phyloP scores from a whole-genome alignment of 192 early-diverging fungal genomes.

The Chytriomyces confervae region DNA sequence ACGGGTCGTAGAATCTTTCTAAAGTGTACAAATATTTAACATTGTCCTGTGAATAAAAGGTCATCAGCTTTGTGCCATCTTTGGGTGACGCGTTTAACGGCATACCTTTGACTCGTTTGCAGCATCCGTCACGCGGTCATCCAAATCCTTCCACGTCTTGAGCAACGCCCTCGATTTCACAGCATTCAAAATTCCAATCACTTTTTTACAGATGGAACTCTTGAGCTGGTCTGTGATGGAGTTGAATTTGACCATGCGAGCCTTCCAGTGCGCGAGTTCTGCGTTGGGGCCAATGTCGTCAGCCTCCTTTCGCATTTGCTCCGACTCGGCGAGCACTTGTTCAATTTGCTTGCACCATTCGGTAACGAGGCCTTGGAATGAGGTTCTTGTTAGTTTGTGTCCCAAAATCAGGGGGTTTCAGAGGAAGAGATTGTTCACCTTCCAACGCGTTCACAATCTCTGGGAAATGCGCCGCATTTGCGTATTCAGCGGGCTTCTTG shows the following conservation, averaged over 20 bases:
- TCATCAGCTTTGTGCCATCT: neutral
- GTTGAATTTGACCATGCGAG: conserved; percentile 74
- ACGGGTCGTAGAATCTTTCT: conserved; percentile 70
- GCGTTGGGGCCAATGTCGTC: conserved; percentile 74
- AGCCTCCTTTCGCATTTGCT: conserved; percentile 74
- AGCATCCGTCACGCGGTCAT: conserved; percentile 70
- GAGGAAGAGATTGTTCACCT: conserved; percentile 44
- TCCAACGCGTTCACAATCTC: conserved; percentile 63
- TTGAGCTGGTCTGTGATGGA: conserved; percentile 71
- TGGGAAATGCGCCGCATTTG: conserved; percentile 61
- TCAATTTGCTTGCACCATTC: conserved; percentile 76
- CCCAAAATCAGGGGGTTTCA: neutral
- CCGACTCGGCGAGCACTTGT: conserved; percentile 67
- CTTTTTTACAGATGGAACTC: conserved; percentile 63
- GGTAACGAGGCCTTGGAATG: conserved; percentile 52
- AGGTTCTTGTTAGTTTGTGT: conserved; percentile 6
- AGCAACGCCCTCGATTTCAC: conserved; percentile 62
- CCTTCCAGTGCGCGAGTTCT: conserved; percentile 74
- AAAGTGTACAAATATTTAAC: conserved; percentile 72
- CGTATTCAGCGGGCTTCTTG: conserved; percentile 63
- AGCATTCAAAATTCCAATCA: conserved; percentile 70
- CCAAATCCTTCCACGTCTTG: conserved; percentile 70
- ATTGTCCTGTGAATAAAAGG: conserved; percentile 53
- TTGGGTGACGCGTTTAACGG: neutral
- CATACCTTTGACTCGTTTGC: conserved; percentile 69